Evolutionary conservation across 495 filamentous ascomycete species (phyloP).

Genomic region (Trypethelium eluteriae): DNA sequence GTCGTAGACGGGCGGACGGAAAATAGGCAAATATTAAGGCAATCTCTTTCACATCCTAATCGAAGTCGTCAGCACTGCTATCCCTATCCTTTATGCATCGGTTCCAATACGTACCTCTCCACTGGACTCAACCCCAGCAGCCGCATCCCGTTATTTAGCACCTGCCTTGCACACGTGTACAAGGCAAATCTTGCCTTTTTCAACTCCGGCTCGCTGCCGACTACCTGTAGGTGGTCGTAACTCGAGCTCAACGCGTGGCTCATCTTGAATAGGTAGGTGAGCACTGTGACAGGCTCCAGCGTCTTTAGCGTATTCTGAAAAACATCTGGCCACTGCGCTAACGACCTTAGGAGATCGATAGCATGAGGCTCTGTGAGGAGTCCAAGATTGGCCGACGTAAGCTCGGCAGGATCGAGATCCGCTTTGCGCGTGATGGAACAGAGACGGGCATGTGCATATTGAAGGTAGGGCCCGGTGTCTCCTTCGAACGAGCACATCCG

Average conservation of each 20-base stretch:
- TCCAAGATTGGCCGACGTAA: constrained; percentile 47
- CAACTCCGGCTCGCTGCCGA: constrained; percentile 30
- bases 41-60: constrained; percentile 13
- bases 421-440: constrained; percentile 55
- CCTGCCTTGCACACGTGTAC: constrained; percentile 33
- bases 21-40: background rate
- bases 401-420: constrained; percentile 37
- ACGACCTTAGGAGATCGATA: constrained; percentile 49
- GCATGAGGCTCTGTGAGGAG: constrained; percentile 52
- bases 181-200: constrained; percentile 35
- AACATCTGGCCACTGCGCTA: constrained; percentile 58
- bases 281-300: constrained; percentile 54
- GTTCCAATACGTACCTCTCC: constrained; percentile 29
- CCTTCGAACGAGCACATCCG: constrained; percentile 64
- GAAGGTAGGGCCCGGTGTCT: constrained; percentile 63
- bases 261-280: constrained; percentile 41
- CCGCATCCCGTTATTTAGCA: constrained; percentile 39
- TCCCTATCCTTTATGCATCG: too few relatives aligned
- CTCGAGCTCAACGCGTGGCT: constrained; percentile 31
- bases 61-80: constrained; percentile 7
- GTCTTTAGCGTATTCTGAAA: constrained; percentile 55
- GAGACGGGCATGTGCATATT: constrained; percentile 62
- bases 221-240: constrained; percentile 36
- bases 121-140: constrained; percentile 40
- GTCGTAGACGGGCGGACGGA: background rate